phyloP scores from a whole-genome alignment of 2,329 filamentous ascomycete species.

The Penicillium sp. region DNA sequence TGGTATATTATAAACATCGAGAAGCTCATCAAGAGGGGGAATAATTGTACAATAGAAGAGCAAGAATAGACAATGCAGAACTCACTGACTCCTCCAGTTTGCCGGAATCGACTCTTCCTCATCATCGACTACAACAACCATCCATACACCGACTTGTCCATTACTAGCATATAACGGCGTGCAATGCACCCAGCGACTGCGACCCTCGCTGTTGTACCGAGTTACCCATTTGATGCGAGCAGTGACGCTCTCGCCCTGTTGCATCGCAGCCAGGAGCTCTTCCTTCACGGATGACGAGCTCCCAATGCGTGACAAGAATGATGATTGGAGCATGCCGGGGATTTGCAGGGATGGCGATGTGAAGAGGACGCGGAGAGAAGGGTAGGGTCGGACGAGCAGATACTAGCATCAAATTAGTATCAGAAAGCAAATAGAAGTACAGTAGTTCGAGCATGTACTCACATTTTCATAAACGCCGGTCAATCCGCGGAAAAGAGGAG shows the following conservation, averaged over 20 bases:
- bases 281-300: slow-evolving; percentile 57
- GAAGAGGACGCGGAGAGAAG: slow-evolving; percentile 68
- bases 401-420: slow-evolving; percentile 34
- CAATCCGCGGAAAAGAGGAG: slow-evolving; percentile 25
- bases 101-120: slow-evolving; percentile 46
- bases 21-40: neutral
- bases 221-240: slow-evolving; percentile 74
- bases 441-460: slow-evolving; percentile 31
- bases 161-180: slow-evolving; percentile 71
- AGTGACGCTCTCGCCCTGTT: slow-evolving; percentile 70
- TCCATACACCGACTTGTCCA: slow-evolving; percentile 74
- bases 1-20: neutral
- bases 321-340: slow-evolving; percentile 67
- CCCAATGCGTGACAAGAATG: slow-evolving; percentile 50
- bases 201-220: slow-evolving; percentile 58
- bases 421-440: neutral
- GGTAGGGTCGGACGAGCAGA: slow-evolving; percentile 59
- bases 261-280: slow-evolving; percentile 63
- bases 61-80: neutral
- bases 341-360: slow-evolving; percentile 69
- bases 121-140: slow-evolving; percentile 73
- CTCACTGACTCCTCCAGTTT: slow-evolving; percentile 20
- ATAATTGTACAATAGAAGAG: neutral
- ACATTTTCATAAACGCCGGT: slow-evolving; percentile 62
- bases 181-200: slow-evolving; percentile 75